These are phyloP conservation scores for Biscogniauxia marginata DNA, from an alignment of 2,329 filamentous ascomycete genomes.

Conservation along the genomic window DNA sequence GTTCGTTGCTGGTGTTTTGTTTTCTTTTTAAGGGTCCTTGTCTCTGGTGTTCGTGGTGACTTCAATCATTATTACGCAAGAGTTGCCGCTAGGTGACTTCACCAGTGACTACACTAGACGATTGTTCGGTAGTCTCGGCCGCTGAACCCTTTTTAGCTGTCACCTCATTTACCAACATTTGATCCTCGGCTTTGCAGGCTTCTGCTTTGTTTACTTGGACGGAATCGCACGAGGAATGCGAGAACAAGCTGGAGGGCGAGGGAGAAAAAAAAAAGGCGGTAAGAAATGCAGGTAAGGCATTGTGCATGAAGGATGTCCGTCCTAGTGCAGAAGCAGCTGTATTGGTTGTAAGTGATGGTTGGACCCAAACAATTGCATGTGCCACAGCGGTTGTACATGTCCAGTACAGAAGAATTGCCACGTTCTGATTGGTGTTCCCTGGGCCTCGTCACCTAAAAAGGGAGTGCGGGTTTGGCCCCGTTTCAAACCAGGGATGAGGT, in stretches of 20 bases:
- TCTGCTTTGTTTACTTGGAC: slow-evolving; percentile 21
- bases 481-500: slow-evolving; percentile 1
- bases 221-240: slow-evolving; percentile 7
- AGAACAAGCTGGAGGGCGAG: slow-evolving; percentile 7
- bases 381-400: slow-evolving; percentile 4
- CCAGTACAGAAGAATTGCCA: slow-evolving; percentile 6
- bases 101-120: not conserved
- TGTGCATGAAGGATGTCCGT: slow-evolving; percentile 20
- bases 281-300: slow-evolving; percentile 24
- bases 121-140: not conserved
- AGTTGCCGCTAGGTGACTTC: slow-evolving; percentile 12
- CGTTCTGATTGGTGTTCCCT: not conserved
- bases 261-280: slow-evolving; percentile 14
- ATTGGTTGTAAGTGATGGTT: slow-evolving; percentile 5
- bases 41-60: not conserved
- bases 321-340: slow-evolving; percentile 12
- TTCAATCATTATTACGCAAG: slow-evolving; percentile 19
- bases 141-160: not conserved
- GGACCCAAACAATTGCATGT: slow-evolving; percentile 1
- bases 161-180: slow-evolving; percentile 8
- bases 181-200: slow-evolving; percentile 2
- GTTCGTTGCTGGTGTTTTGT: slow-evolving; percentile 10
- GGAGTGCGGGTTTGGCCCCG: slow-evolving; percentile 3
- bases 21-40: slow-evolving; percentile 18
- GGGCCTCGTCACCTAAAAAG: slow-evolving; percentile 1